A percentile compares a stretch with the other conserved stretches of the same genome.
phyloP scores from a whole-genome alignment of 768 basidiomycete species.

The Suillus ampliporus region DNA sequence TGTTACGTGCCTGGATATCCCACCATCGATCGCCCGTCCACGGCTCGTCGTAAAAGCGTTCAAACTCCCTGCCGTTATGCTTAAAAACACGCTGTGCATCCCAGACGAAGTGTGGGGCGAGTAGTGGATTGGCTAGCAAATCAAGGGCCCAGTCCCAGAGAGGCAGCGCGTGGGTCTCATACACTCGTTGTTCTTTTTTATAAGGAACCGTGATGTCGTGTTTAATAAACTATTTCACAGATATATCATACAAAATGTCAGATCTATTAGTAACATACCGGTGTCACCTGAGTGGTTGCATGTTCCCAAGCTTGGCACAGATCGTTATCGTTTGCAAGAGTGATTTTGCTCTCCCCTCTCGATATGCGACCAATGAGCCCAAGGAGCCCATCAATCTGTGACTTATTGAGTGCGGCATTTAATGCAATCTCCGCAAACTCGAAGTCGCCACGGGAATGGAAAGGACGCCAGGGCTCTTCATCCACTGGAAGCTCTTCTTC shows the following conservation, averaged over 20 bases:
- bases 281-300: background rate
- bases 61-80: conserved; percentile 31
- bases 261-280: conserved; percentile 16
- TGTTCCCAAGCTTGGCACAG: conserved; percentile 10
- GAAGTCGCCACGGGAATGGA: conserved; percentile 12
- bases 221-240: conserved; percentile 4
- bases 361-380: conserved; percentile 6
- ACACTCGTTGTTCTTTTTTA: conserved; percentile 8
- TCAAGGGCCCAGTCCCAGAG: conserved; percentile 16
- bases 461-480: conserved; percentile 15
- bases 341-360: conserved; percentile 26
- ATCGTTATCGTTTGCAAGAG: conserved; percentile 6
- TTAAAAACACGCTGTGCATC: conserved; percentile 35
- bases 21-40: conserved; percentile 44
- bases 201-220: conserved; percentile 6
- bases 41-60: conserved; percentile 39
- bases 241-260: background rate
- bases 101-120: conserved; percentile 32
- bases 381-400: conserved; percentile 7
- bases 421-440: conserved; percentile 19
- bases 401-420: conserved; percentile 16
- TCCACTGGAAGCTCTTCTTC: too few species aligned
- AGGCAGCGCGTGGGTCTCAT: background rate
- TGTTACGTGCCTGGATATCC: conserved; percentile 40
- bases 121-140: background rate